Evolutionary conservation across 2,329 filamentous ascomycete genomes (phyloP).

Genomic region (Penicillium sp.): DNA sequence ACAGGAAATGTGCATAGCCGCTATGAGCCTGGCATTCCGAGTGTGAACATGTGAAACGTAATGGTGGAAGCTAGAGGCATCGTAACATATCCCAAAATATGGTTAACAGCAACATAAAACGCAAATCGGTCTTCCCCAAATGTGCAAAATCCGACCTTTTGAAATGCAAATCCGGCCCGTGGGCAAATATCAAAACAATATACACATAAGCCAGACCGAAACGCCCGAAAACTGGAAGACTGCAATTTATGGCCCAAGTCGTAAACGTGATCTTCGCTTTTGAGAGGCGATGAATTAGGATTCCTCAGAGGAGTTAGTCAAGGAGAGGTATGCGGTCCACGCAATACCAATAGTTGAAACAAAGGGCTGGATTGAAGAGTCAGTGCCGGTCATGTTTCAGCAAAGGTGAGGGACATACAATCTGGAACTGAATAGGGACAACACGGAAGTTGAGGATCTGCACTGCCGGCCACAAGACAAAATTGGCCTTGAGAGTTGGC

Average conservation of each 20-base stretch:
- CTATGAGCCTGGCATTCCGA: slow-evolving; percentile 3
- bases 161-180: slow-evolving; percentile 15
- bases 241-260: slow-evolving; percentile 13
- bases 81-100: slow-evolving; percentile 4
- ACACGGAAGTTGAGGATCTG: slow-evolving; percentile 96
- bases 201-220: slow-evolving; percentile 18
- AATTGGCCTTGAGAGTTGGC: slow-evolving; percentile 94
- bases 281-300: slow-evolving; percentile 34
- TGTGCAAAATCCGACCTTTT: slow-evolving; percentile 16
- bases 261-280: slow-evolving; percentile 17
- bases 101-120: neutral
- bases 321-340: slow-evolving; percentile 94
- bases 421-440: slow-evolving; percentile 93
- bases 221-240: slow-evolving; percentile 18
- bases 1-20: slow-evolving; percentile 26
- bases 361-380: slow-evolving; percentile 67
- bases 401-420: slow-evolving; percentile 64
- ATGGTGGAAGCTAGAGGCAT: neutral
- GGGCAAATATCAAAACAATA: slow-evolving; percentile 10
- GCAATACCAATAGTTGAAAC: slow-evolving; percentile 94
- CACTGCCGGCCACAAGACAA: slow-evolving; percentile 89
- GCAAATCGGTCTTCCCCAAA: slow-evolving; percentile 6
- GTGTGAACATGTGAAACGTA: neutral
- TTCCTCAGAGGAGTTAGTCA: slow-evolving; percentile 85
- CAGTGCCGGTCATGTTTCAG: slow-evolving; percentile 5